A percentile compares a stretch with the other conserved stretches of the same genome.
phyloP scores from a whole-genome alignment of 2,329 filamentous ascomycete species.

The Acephala macrosclerotiorum region DNA sequence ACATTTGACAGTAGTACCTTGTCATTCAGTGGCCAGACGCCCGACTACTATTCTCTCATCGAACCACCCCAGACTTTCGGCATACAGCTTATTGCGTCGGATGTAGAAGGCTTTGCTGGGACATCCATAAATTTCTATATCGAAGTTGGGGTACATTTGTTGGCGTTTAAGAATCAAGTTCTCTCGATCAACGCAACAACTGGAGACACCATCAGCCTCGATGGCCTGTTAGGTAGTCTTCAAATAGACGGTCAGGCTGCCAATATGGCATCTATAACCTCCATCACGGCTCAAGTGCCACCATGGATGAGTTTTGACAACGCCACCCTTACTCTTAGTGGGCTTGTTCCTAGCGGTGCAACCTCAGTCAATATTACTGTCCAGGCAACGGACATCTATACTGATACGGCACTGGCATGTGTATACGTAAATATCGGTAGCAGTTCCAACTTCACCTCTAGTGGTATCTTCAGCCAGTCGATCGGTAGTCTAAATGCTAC shows the following conservation, averaged over 20 bases:
- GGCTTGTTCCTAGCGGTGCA: conserved; percentile 66
- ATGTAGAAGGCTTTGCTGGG: conserved; percentile 79
- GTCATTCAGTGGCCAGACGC: conserved; percentile 75
- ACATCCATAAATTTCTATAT: conserved; percentile 72
- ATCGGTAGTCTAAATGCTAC: conserved; percentile 38
- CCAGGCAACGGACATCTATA: conserved; percentile 63
- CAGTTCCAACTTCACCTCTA: conserved; percentile 1
- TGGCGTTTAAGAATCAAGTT: conserved; percentile 66
- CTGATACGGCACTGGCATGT: conserved; percentile 64
- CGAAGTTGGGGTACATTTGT: conserved; percentile 72
- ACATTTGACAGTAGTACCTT: conserved; percentile 71
- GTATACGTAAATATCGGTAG: conserved; percentile 47
- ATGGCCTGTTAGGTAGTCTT: conserved; percentile 58
- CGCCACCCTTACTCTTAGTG: conserved; percentile 66
- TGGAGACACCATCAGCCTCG: conserved; percentile 60
- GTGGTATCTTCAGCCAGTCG: conserved; percentile 32
- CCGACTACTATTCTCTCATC: conserved; percentile 66
- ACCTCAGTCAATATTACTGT: conserved; percentile 69
- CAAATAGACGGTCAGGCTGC: conserved; percentile 64
- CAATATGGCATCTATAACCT: conserved; percentile 56
- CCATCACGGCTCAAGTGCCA: conserved; percentile 63
- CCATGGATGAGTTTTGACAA: conserved; percentile 74
- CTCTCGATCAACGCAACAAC: conserved; percentile 64
- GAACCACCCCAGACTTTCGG: conserved; percentile 76
- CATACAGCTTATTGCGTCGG: conserved; percentile 78